Conservation (phyloP, 257 asterid genomes). For the Nicotiana tomentosiformis region DNA sequence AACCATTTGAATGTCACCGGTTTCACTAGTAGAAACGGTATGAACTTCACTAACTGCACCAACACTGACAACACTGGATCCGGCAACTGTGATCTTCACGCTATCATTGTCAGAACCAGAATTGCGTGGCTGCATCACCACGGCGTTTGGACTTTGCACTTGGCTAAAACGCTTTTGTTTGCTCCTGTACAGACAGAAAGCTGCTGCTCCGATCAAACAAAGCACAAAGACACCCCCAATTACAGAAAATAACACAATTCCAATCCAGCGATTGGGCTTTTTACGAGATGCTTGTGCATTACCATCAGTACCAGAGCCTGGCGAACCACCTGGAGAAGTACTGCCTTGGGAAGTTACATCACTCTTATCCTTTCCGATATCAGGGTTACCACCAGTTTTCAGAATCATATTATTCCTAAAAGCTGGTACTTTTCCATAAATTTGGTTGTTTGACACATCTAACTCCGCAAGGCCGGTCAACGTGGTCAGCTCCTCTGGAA, state of each 20-base stretch:
- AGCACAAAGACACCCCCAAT: constrained; percentile 49
- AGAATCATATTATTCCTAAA: constrained; percentile 48
- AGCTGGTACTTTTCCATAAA: constrained; percentile 60
- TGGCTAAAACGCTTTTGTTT: constrained; percentile 58
- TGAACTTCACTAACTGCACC: constrained; percentile 53
- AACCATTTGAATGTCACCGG: constrained; percentile 70
- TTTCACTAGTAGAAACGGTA: constrained; percentile 43
- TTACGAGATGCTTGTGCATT: background rate
- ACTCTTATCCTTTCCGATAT: constrained; percentile 52
- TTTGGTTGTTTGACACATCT: constrained; percentile 78
- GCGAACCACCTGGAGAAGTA: constrained; percentile 25
- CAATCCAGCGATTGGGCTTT: constrained; percentile 39
- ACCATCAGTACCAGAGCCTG: constrained; percentile 14
- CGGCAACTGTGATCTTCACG: constrained; percentile 84
- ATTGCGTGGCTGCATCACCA: constrained; percentile 77
- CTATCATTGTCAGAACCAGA: constrained; percentile 78
- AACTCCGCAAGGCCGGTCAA: constrained; percentile 48
- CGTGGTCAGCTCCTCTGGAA: constrained; percentile 56
- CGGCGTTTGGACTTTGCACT: constrained; percentile 77
- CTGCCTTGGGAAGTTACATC: constrained; percentile 24
- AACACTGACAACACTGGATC: constrained; percentile 67
- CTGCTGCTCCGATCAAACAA: constrained; percentile 52
- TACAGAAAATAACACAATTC: constrained; percentile 45
- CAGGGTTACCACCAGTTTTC: constrained; percentile 64
- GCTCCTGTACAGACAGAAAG: constrained; percentile 61